Evolutionary conservation across 2,329 filamentous ascomycete species (phyloP).

Genomic region (Byssoonygena ceratinophila): DNA sequence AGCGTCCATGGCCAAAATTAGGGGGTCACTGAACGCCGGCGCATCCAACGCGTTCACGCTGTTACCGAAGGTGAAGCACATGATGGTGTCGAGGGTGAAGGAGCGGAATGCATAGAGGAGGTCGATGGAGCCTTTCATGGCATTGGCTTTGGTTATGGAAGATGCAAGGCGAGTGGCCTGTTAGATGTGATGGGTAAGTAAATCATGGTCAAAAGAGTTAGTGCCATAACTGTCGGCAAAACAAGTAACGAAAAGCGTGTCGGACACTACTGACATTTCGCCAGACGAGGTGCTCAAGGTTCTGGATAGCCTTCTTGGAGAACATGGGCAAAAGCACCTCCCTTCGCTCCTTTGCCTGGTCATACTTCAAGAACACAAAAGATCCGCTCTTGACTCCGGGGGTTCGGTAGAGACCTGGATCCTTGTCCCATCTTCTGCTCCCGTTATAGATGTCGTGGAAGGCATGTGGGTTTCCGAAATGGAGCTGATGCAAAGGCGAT

Average conservation of each 20-base stretch:
- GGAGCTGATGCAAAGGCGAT: neutral
- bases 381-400: neutral
- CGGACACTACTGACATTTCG: neutral
- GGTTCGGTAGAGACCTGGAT: neutral
- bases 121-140: neutral
- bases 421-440: neutral
- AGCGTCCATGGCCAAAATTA: neutral
- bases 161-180: neutral
- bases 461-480: neutral
- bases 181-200: no score
- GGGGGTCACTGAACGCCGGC: neutral
- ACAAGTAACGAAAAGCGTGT: no score
- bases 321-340: neutral
- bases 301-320: neutral
- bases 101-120: constrained; percentile 3
- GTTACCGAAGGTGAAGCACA: neutral
- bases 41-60: neutral
- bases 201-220: no score
- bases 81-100: constrained; percentile 2
- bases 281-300: neutral
- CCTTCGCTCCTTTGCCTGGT: neutral
- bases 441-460: neutral
- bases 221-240: no score
- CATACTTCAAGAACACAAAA: neutral
- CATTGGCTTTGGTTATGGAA: neutral